Base-by-base conservation (phyloP, 1,284 basidiomycete genomes). In the Boletus subluridellus region DNA sequence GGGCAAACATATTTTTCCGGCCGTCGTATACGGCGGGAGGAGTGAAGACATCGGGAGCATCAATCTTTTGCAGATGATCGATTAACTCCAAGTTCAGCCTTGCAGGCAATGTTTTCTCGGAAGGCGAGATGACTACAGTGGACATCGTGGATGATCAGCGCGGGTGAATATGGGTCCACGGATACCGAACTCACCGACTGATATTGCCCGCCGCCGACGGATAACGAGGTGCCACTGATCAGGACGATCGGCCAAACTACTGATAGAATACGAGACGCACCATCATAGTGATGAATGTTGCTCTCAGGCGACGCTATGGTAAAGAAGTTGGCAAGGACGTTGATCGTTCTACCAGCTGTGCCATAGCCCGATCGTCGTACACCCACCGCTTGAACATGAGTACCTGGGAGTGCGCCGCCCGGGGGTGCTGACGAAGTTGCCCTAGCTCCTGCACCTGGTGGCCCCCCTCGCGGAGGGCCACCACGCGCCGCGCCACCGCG, bases 261-360 rank as follows among this genome's bases (percentile, higher is more conserved):
- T 35, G 52, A 48, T 37, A 58, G 28, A 65, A 49, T 24, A 69
- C 79, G 54, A 21, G 63, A 69, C 84, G 58, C 62, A 87, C 88
- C 85, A 68, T 91, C 89, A 65, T 91, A 91, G 63, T 91, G 88
- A 58, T 86, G 78, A 32, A 90, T 89, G 21, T 82, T 80, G 0
- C 67, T 72, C 34, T 85, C 78, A 0, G 88, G 84, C 11, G 89
- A 82, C 0, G 78, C 75, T 3, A 83, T 80, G 34, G 66, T 66
- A 62, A 88, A 91, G 55, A 86, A 85, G 66, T 91, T 91, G 28
- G 87, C 83, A 34, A 66, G 74, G n/a, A 91, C 82, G 11, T 73
- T 71, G 8, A 85, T 69, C 5, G 69, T 61, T 42, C 72, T 77
- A 7, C 89, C 89, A 9, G 77, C 76, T 2, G 75, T 78, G 26